Conservation (phyloP, 2,329 filamentous ascomycete genomes). For the Botrytis cinerea region DNA sequence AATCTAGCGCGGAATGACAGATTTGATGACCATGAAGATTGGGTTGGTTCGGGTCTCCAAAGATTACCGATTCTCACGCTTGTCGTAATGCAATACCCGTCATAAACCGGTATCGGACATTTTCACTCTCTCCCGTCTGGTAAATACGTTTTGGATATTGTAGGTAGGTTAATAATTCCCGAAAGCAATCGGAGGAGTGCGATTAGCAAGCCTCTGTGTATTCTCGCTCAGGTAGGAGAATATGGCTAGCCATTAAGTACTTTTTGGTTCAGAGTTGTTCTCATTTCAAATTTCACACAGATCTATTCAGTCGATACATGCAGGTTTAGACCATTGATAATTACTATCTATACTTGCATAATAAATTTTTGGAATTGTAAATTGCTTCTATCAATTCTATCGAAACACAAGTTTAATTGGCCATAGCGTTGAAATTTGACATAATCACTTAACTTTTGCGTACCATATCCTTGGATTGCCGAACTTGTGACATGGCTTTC, state of each 20-base stretch:
- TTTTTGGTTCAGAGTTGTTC: neutral
- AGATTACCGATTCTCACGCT: neutral
- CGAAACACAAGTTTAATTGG: neutral
- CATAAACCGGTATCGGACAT: fast-evolving
- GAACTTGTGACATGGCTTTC: neutral
- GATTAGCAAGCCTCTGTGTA: neutral
- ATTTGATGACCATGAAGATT: neutral
- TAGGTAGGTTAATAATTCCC: neutral
- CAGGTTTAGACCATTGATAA: neutral
- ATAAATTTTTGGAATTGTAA: fast-evolving
- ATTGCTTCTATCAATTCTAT: neutral
- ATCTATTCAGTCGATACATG: neutral
- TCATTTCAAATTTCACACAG: neutral
- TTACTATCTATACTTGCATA: neutral
- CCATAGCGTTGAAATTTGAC: neutral
- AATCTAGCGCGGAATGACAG: neutral
- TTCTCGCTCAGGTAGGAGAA: neutral
- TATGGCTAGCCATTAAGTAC: neutral
- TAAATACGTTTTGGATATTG: neutral
- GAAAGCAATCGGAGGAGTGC: neutral
- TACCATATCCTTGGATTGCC: neutral
- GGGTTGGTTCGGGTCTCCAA: neutral
- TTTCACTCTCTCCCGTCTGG: neutral
- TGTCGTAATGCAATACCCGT: neutral
- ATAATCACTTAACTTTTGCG: neutral